A percentile compares a stretch with the other conserved stretches of the same genome.
These are phyloP conservation scores for Colletotrichum sojae DNA, from an alignment of 2,329 filamentous ascomycete species.

Conservation along the genomic window DNA sequence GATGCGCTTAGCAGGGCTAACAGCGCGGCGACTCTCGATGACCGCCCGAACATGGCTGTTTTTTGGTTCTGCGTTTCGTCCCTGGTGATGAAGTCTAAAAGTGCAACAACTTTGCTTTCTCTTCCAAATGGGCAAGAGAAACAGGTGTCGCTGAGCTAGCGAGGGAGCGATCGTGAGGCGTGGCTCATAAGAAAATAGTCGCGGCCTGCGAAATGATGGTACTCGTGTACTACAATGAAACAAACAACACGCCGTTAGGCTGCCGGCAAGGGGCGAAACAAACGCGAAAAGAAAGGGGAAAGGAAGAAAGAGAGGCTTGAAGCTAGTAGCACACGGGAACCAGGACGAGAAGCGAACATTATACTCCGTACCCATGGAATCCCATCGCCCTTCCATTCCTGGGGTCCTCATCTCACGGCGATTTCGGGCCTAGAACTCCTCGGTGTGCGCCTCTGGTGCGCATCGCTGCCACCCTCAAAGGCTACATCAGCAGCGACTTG, in stretches of 20 bases:
- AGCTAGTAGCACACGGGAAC: background rate
- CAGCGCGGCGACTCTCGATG: slow-evolving; percentile 1
- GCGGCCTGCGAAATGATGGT: too few species aligned
- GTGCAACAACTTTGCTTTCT: too few species aligned
- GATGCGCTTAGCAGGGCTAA: slow-evolving; percentile 22
- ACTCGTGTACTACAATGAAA: too few species aligned
- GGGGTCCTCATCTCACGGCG: background rate
- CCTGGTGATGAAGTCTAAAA: background rate
- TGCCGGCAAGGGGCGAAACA: too few species aligned
- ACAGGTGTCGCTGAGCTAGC: background rate
- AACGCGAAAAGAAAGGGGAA: background rate
- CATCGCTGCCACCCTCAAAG: slow-evolving; percentile 3
- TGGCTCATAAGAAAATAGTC: background rate
- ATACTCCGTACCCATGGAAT: slow-evolving; percentile 5
- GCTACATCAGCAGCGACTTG: background rate
- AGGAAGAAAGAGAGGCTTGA: background rate
- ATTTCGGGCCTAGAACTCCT: slow-evolving; percentile 7
- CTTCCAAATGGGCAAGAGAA: background rate
- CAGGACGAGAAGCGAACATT: background rate
- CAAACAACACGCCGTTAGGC: too few species aligned
- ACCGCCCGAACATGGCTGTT: slow-evolving; percentile 7
- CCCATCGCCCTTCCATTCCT: slow-evolving; percentile 16
- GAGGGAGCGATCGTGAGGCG: background rate
- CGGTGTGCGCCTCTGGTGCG: too few species aligned
- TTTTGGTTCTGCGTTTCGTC: background rate